Percentiles rank a stretch among this genome's conserved stretches.
These are phyloP conservation scores for Boletus rubroflammeus DNA, from an alignment of 768 basidiomycete species.

Conservation along the genomic window DNA sequence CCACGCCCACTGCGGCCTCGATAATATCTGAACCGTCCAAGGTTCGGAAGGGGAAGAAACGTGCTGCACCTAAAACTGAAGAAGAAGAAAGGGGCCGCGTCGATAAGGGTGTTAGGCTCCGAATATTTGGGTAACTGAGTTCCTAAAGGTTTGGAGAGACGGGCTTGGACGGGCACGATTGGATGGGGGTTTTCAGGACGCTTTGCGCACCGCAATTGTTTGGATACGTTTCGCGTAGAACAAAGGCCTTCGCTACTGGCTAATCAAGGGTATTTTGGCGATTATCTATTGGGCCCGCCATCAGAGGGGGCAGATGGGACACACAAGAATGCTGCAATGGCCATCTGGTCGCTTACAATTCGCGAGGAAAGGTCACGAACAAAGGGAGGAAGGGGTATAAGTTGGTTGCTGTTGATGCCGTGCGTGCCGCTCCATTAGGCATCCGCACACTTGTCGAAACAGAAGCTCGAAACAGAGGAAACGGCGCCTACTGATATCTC, in stretches of 20 bases:
- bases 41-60: no score
- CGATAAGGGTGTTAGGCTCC: slow-evolving; percentile 13
- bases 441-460: slow-evolving; percentile 55
- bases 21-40: no score
- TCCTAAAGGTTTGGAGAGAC: slow-evolving; percentile 22
- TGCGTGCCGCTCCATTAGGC: slow-evolving; percentile 48
- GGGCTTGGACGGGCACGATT: slow-evolving; percentile 20
- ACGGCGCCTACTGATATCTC: neutral
- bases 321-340: slow-evolving; percentile 16
- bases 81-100: no score
- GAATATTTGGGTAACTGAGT: slow-evolving; percentile 9
- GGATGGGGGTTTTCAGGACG: slow-evolving; percentile 15
- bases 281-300: slow-evolving; percentile 2
- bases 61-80: no score
- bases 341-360: slow-evolving; percentile 8
- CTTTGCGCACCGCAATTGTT: slow-evolving; percentile 12
- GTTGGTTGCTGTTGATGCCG: slow-evolving; percentile 39
- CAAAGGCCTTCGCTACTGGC: slow-evolving; percentile 17
- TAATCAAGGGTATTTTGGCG: slow-evolving; percentile 3
- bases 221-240: no score
- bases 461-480: slow-evolving; percentile 43
- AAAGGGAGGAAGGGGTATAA: slow-evolving; percentile 19
- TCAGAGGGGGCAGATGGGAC: neutral
- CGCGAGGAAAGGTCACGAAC: slow-evolving; percentile 14
- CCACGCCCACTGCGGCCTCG: no score